Percentiles rank a stretch among this genome's conserved stretches.
These are phyloP conservation scores for Tulasnella sp. DNA, from an alignment of 768 basidiomycete species.

Conservation along the genomic window DNA sequence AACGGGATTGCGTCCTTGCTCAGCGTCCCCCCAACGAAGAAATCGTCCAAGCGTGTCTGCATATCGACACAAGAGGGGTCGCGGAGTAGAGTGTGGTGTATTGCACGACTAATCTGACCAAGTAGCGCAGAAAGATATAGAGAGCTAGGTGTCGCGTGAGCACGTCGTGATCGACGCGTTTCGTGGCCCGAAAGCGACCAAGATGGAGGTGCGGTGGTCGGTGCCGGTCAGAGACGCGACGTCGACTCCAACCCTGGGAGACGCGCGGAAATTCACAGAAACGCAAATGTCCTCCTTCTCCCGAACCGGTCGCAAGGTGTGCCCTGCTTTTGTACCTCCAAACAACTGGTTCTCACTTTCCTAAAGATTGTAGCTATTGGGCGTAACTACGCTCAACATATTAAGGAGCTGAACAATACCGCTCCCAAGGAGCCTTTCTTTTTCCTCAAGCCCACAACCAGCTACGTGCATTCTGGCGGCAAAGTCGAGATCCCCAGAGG, in stretches of 20 bases:
- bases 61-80: background rate
- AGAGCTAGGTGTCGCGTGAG: background rate
- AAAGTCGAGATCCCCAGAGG: constrained; percentile 79
- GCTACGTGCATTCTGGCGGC: constrained; percentile 68
- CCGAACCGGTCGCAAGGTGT: constrained; percentile 22
- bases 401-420: constrained; percentile 83
- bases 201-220: background rate
- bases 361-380: constrained; percentile 91
- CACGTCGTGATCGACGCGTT: background rate
- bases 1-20: background rate
- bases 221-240: background rate
- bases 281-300: constrained; percentile 21
- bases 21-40: background rate
- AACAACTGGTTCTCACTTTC: background rate
- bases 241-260: background rate
- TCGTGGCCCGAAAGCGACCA: background rate
- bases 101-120: background rate
- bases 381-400: constrained; percentile 84
- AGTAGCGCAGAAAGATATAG: background rate
- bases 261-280: background rate
- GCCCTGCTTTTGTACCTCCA: background rate
- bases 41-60: background rate
- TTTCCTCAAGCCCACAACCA: constrained; percentile 94
- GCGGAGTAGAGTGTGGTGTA: background rate
- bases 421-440: constrained; percentile 93